These are phyloP conservation scores for Priceomyces carsonii DNA, from an alignment of 805 yeast genomes.

Conservation along the genomic window DNA sequence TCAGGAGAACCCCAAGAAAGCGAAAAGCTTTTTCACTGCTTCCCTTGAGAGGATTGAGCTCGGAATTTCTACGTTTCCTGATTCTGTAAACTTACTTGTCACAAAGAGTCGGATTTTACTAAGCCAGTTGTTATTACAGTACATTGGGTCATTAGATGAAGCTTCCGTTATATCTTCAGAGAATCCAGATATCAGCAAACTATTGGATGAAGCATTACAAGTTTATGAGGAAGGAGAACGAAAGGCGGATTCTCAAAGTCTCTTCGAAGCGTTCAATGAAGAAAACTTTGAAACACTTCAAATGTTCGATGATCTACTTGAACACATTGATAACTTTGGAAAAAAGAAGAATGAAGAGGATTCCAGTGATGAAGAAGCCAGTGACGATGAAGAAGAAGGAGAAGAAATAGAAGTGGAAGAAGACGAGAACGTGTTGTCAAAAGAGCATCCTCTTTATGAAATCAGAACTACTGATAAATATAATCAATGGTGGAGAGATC, in stretches of 20 bases:
- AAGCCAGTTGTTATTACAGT: conserved; percentile 60
- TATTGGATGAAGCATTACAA: conserved; percentile 48
- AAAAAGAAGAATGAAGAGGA: conserved; percentile 45
- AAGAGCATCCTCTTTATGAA: conserved; percentile 57
- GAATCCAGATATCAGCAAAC: conserved; percentile 33
- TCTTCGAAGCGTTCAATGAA: conserved; percentile 33
- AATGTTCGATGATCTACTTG: conserved; percentile 66
- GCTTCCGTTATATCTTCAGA: conserved; percentile 35
- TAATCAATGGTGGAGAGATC: conserved; percentile 58
- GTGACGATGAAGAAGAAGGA: conserved; percentile 31
- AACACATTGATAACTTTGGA: conserved; percentile 68
- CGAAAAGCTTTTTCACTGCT: conserved; percentile 63
- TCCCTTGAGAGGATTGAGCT: conserved; percentile 67
- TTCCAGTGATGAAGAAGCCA: conserved; percentile 52
- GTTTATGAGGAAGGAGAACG: conserved; percentile 47
- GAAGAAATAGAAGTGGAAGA: conserved; percentile 30
- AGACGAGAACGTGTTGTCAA: conserved; percentile 27
- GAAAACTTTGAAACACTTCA: conserved; percentile 54
- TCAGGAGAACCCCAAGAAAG: conserved; percentile 34
- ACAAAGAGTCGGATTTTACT: conserved; percentile 57
- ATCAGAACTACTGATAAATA: conserved; percentile 43
- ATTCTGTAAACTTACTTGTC: conserved; percentile 48
- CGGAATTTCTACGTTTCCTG: conserved; percentile 55
- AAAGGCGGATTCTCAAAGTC: conserved; percentile 20
- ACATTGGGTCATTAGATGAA: conserved; percentile 49